These are phyloP conservation scores for Leucocoprinus birnbaumii DNA, from an alignment of 768 basidiomycete species.

Conservation along the genomic window DNA sequence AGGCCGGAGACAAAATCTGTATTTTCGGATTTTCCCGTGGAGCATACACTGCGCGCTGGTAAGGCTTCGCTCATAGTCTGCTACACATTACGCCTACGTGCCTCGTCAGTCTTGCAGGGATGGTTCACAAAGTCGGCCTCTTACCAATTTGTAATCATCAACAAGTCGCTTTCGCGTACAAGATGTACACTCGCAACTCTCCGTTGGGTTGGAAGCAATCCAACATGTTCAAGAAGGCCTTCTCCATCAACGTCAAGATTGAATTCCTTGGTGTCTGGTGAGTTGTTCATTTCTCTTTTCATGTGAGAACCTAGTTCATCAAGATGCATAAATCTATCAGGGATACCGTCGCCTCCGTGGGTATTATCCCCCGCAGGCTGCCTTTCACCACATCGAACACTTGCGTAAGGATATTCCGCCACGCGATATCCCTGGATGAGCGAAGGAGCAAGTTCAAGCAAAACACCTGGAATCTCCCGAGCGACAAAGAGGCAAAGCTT, in stretches of 20 bases:
- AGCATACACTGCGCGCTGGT: constrained; percentile 50
- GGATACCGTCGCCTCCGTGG: constrained; percentile 58
- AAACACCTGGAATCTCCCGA: constrained; percentile 39
- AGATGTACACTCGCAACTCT: constrained; percentile 45
- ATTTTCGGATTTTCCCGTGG: constrained; percentile 70
- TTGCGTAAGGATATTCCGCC: constrained; percentile 50
- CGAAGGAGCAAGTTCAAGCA: constrained; percentile 56
- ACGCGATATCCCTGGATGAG: constrained; percentile 61
- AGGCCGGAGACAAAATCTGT: constrained; percentile 50
- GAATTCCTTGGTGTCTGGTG: constrained; percentile 53
- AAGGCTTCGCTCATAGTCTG: background rate
- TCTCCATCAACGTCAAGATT: constrained; percentile 44
- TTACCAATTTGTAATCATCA: constrained; percentile 41
- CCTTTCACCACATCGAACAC: constrained; percentile 51
- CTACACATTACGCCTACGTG: background rate
- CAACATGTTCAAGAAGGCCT: constrained; percentile 46
- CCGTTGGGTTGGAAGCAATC: constrained; percentile 41
- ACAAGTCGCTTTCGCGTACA: constrained; percentile 57
- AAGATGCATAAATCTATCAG: too few species aligned
- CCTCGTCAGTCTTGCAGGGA: constrained; percentile 40
- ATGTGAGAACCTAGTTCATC: too few species aligned
- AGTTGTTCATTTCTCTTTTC: constrained; percentile 1
- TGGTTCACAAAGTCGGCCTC: constrained; percentile 51
- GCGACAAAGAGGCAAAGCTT: constrained; percentile 19
- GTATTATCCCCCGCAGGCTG: constrained; percentile 41